A percentile compares a stretch with the other conserved stretches of the same genome.
Evolutionary conservation across 169 alveolate genomes (phyloP).

Genomic region (Plasmodium coatneyi): DNA sequence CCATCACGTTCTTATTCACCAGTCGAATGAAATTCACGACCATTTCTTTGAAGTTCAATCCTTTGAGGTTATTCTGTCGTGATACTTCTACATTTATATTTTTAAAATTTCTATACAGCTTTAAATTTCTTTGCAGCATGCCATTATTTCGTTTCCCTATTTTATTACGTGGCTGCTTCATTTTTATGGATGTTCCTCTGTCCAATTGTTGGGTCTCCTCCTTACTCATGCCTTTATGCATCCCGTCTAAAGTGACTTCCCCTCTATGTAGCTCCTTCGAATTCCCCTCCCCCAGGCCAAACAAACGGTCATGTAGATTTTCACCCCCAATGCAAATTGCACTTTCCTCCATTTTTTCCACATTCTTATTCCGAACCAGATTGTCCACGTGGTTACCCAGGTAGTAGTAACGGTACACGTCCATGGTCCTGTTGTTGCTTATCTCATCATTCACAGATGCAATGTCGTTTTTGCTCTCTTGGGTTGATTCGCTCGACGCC

Average conservation of each 20-base stretch:
- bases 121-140: slow-evolving; percentile 18
- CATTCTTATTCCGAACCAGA: background rate
- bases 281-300: background rate
- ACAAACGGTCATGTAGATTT: background rate
- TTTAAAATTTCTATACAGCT: slow-evolving; percentile 54
- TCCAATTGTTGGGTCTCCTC: background rate
- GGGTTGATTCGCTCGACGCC: background rate
- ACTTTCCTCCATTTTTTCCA: background rate
- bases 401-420: slow-evolving; percentile 44
- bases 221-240: background rate
- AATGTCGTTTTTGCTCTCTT: background rate
- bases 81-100: slow-evolving; percentile 59
- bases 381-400: background rate
- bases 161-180: background rate
- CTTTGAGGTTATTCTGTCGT: slow-evolving; percentile 51
- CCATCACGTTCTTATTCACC: slow-evolving; percentile 25
- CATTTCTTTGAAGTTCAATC: slow-evolving; percentile 22
- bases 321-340: background rate
- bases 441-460: background rate
- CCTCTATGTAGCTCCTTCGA: background rate
- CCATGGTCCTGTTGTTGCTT: slow-evolving; percentile 5
- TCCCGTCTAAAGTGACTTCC: background rate
- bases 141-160: background rate
- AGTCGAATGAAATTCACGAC: slow-evolving; percentile 13
- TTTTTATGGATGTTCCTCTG: background rate